Evolutionary conservation across 768 basidiomycete genomes (phyloP).

Genomic region (Termitomyces bulborhizus): DNA sequence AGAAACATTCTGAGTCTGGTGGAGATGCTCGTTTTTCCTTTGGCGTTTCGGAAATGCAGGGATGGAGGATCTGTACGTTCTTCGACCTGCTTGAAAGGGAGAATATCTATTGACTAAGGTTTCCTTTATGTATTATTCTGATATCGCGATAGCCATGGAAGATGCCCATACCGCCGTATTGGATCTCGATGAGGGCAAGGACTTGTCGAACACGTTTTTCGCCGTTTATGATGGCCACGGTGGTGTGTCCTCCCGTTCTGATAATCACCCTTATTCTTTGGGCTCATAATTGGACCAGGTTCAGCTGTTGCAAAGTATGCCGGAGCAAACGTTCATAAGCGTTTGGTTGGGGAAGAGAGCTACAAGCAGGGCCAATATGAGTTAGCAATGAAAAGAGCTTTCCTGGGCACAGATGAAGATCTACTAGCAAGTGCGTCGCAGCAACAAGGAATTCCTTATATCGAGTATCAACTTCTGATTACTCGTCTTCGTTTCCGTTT

Average conservation of each 20-base stretch:
- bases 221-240: slow-evolving; percentile 99
- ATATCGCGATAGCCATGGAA: slow-evolving; percentile 76
- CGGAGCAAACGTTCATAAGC: slow-evolving; percentile 76
- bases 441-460: slow-evolving; percentile 3
- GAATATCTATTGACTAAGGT: background rate
- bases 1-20: slow-evolving; percentile 74
- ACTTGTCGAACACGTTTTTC: slow-evolving; percentile 72
- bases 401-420: slow-evolving; percentile 93
- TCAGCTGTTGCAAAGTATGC: slow-evolving; percentile 82
- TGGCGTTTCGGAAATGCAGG: slow-evolving; percentile 95
- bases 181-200: slow-evolving; percentile 49
- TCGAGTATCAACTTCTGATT: slow-evolving; percentile 4
- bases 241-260: slow-evolving; percentile 43
- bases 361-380: slow-evolving; percentile 69
- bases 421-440: slow-evolving; percentile 65
- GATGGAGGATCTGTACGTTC: slow-evolving; percentile 94
- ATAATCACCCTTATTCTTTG: background rate
- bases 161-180: slow-evolving; percentile 83
- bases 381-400: slow-evolving; percentile 78
- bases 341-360: slow-evolving; percentile 63
- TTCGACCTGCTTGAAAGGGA: slow-evolving; percentile 6
- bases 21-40: slow-evolving; percentile 66
- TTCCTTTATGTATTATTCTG: background rate
- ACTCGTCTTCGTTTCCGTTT: slow-evolving; percentile 9
- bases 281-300: slow-evolving; percentile 37